Evolutionary conservation across 257 asterid genomes (phyloP).

Genomic region (Capsicum pubescens): DNA sequence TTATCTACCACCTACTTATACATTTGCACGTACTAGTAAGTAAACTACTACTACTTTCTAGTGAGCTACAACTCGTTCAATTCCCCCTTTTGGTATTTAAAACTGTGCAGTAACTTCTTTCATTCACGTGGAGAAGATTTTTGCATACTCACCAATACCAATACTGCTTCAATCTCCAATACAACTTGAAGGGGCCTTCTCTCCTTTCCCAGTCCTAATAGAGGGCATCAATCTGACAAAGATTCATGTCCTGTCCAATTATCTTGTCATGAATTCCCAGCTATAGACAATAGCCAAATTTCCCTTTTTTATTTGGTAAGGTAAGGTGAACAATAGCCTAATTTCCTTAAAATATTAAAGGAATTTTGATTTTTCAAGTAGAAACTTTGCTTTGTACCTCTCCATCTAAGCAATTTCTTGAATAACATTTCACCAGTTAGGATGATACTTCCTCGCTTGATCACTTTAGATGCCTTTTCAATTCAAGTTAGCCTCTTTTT

Average conservation of each 20-base stretch:
- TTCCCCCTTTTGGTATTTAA: conserved; percentile 18
- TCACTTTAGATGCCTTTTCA: background rate
- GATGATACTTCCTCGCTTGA: background rate
- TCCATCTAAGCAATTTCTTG: background rate
- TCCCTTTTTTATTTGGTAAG: background rate
- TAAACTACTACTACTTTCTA: background rate
- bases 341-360: background rate
- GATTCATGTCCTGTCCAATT: background rate
- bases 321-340: background rate
- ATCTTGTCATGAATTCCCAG: background rate
- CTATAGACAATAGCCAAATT: background rate
- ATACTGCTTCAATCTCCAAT: conserved; percentile 6
- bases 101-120: background rate
- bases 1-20: background rate
- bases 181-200: conserved; percentile 7
- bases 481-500: conserved; percentile 19
- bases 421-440: background rate
- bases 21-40: background rate
- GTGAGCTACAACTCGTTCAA: conserved; percentile 2
- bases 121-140: background rate
- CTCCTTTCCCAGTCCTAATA: conserved; percentile 22
- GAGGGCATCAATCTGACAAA: conserved; percentile 15
- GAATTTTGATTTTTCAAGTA: conserved; percentile 1
- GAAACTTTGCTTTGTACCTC: background rate
- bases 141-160: background rate